Evolutionary conservation across 1,284 basidiomycete genomes (phyloP).

Genomic region (Fomitopsis palustris): DNA sequence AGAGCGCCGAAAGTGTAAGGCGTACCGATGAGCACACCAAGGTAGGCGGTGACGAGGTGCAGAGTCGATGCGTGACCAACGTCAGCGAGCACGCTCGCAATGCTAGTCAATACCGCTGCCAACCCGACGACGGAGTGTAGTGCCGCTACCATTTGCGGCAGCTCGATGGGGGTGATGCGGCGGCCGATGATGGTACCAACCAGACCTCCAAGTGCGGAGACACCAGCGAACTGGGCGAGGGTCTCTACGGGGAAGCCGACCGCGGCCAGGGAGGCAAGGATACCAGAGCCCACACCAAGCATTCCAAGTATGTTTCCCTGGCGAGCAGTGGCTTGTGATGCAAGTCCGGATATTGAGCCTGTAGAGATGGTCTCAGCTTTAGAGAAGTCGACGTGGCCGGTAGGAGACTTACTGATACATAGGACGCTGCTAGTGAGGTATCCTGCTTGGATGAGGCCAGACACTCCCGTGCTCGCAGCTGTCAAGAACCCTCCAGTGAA

Average conservation of each 20-base stretch:
- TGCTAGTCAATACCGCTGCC: conserved; percentile 80
- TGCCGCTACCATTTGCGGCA: conserved; percentile 77
- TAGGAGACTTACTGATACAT: conserved; percentile 61
- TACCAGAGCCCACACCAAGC: conserved; percentile 76
- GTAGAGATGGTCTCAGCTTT: not conserved
- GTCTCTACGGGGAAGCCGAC: conserved; percentile 77
- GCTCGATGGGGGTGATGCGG: conserved; percentile 79
- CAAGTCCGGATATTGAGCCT: conserved; percentile 73
- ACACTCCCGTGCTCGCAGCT: conserved; percentile 78
- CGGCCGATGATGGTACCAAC: conserved; percentile 72
- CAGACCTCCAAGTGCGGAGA: conserved; percentile 66
- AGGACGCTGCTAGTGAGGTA: conserved; percentile 79
- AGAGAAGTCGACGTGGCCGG: not conserved
- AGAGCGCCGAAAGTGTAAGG: conserved; percentile 14
- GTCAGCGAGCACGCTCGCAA: conserved; percentile 73
- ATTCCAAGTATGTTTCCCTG: conserved; percentile 83
- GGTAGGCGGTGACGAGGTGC: conserved; percentile 78
- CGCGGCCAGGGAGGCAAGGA: conserved; percentile 74
- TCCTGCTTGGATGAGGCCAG: conserved; percentile 82
- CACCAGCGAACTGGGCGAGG: conserved; percentile 72
- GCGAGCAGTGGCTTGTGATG: conserved; percentile 75
- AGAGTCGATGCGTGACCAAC: conserved; percentile 61
- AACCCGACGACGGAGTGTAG: conserved; percentile 82
- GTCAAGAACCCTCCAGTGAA: conserved; percentile 80
- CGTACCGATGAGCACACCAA: conserved; percentile 78